Evolutionary conservation across 2,329 filamentous ascomycete species (phyloP), one percentile per base, ranked within the genome.

Genomic region (Colletotrichum cordylinicola): DNA sequence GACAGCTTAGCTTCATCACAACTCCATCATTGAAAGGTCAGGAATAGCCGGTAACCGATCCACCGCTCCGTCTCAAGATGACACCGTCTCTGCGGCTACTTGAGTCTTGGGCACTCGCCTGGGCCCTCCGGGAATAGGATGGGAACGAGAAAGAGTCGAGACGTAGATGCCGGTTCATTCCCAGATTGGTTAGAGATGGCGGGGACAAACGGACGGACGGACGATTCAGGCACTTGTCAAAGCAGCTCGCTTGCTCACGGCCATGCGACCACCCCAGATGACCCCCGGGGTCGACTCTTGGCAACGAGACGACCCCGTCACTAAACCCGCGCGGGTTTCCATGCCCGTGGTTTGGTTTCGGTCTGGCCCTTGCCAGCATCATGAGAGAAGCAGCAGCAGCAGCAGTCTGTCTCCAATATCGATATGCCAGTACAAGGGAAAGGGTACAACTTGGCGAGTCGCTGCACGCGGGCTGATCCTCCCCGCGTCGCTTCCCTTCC

Each of bases 261-360:
- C 65, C 65, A 67, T 67, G 65, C 65, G 29, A 21, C 65, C 65
- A 67, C 13, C 66, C 66, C 66, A 58, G 66, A 68, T 68, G 66
- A 68, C 48, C 48, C 66, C 48, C 52, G 29, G 29, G 43, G n/a
- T 48, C n/a, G n/a, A 48, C 37, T 48, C 66, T 68, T 68, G 66
- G 66, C 66, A 9, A 24, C 35, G 21, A 29, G 35, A 35, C 39
- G 48, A 33, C n/a, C 24, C 52, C 66, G 29, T 68, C 29, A 48
- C 39, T 37, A 55, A 67, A 56, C 29, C 29, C 29, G 29, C 55
- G 21, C 27, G 13, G 65, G 65, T 33, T 55, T 39, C 43, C 65
- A 67, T 67, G 29, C 43, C 43, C 29, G 55, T 55, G 43, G 65
- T 66, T 24, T 66, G 21, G 62, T 52, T 24, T 56, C 43, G 65